These are phyloP conservation scores for Fusarium luffae DNA, from an alignment of 2,329 filamentous ascomycete genomes.

Conservation along the genomic window DNA sequence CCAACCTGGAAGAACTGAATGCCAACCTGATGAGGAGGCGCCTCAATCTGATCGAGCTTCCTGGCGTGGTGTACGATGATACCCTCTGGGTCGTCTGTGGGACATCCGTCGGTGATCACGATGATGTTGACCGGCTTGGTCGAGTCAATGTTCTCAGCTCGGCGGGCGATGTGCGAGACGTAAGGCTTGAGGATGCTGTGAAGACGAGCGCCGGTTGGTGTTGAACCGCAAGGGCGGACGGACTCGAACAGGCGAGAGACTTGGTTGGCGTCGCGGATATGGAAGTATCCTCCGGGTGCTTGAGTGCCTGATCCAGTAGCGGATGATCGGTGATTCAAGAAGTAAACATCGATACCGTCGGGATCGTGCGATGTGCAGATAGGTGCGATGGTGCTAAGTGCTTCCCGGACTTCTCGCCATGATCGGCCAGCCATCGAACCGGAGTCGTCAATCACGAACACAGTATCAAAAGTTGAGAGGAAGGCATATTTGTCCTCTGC, in stretches of 20 bases:
- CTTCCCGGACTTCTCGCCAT: constrained; percentile 80
- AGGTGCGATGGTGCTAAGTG: constrained; percentile 79
- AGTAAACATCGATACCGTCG: constrained; percentile 92
- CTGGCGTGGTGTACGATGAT: constrained; percentile 74
- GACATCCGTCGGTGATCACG: constrained; percentile 88
- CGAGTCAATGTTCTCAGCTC: constrained; percentile 52
- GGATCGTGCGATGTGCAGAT: constrained; percentile 83
- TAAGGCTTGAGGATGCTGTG: constrained; percentile 80
- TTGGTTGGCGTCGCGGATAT: constrained; percentile 66
- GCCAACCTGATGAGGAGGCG: constrained; percentile 84
- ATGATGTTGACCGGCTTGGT: constrained; percentile 90
- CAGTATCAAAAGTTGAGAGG: constrained; percentile 82
- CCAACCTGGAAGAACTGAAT: constrained; percentile 98
- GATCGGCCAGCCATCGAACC: constrained; percentile 81
- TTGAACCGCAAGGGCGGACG: constrained; percentile 73
- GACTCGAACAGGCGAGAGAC: constrained; percentile 77
- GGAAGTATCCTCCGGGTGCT: constrained; percentile 67
- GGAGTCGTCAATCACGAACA: constrained; percentile 94
- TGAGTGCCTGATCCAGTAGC: constrained; percentile 52
- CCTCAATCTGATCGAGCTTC: constrained; percentile 75
- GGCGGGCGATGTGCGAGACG: constrained; percentile 57
- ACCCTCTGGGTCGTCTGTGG: constrained; percentile 81
- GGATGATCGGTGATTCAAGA: constrained; percentile 76
- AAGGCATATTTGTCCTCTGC: constrained; percentile 79
- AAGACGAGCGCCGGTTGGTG: constrained; percentile 79